phyloP scores from a whole-genome alignment of 2,329 filamentous ascomycete genomes.

The Oidium heveae region DNA sequence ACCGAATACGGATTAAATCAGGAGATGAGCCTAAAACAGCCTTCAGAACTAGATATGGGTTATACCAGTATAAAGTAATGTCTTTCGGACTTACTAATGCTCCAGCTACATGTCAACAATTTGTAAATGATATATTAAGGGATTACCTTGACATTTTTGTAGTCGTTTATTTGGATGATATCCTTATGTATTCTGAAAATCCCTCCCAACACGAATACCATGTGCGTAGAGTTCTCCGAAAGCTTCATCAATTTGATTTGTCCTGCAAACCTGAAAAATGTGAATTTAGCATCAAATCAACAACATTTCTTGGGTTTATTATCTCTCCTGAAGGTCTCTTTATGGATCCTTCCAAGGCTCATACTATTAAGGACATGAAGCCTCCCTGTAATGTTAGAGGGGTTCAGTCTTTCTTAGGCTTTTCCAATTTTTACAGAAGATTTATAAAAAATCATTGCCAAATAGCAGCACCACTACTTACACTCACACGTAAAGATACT shows the following conservation, averaged over 20 bases:
- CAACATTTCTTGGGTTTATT: neutral
- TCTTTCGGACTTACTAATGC: slow-evolving; percentile 1
- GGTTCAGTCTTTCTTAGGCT: neutral
- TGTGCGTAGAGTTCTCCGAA: neutral
- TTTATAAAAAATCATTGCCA: neutral
- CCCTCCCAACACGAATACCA: neutral
- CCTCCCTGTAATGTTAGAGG: neutral
- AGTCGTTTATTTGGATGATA: neutral
- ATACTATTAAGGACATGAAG: neutral
- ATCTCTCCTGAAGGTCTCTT: neutral
- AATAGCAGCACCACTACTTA: neutral
- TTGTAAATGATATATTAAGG: neutral
- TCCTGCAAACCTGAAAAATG: neutral
- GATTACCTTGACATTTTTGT: slow-evolving; percentile 2
- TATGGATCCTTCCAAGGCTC: neutral
- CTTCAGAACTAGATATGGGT: neutral
- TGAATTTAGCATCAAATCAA: neutral
- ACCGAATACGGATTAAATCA: slow-evolving; percentile 1
- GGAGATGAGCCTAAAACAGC: neutral
- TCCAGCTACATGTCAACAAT: neutral
- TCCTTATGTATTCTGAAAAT: neutral
- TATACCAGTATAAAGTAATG: slow-evolving; percentile 1
- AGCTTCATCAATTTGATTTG: neutral
- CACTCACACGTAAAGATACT: neutral
- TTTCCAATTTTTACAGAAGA: neutral